phyloP scores from a whole-genome alignment of 495 filamentous ascomycete species.

The Emericellopsis terricola region DNA sequence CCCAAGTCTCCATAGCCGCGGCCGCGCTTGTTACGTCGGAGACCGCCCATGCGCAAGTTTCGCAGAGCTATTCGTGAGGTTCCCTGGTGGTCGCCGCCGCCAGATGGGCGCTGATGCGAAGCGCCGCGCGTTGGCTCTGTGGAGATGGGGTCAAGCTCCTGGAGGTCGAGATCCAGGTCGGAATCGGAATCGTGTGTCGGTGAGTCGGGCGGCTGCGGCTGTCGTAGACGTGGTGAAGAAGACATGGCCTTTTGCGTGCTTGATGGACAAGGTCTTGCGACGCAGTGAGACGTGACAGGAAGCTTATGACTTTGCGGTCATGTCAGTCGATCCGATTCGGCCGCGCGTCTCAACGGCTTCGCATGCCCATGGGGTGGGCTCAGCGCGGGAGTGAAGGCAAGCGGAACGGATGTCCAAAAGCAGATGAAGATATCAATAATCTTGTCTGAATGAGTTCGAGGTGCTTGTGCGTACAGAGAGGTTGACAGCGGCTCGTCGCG shows the following conservation, averaged over 20 bases:
- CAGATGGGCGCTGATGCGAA: conserved; percentile 9
- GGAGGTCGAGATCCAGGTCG: conserved; percentile 51
- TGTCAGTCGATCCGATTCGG: neutral
- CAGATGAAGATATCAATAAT: too few relatives aligned
- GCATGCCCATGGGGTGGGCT: neutral
- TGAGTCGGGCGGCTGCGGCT: conserved; percentile 31
- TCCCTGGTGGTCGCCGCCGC: conserved; percentile 20
- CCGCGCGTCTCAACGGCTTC: neutral
- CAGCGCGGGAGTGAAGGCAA: neutral
- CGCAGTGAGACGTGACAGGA: too few relatives aligned
- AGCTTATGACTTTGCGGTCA: neutral
- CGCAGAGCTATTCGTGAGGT: conserved; percentile 49
- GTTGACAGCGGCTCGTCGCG: too few relatives aligned
- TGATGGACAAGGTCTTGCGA: too few relatives aligned
- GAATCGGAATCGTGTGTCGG: conserved; percentile 37
- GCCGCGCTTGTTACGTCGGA: conserved; percentile 30
- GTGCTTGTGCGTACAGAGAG: too few relatives aligned
- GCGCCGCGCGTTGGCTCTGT: conserved; percentile 7
- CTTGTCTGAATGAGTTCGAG: too few relatives aligned
- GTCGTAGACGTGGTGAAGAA: conserved; percentile 28
- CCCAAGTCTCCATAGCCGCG: conserved; percentile 42
- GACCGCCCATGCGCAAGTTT: conserved; percentile 45
- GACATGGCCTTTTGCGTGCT: too few relatives aligned
- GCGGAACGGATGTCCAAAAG: too few relatives aligned
- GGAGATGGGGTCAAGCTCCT: conserved; percentile 50